Base-by-base conservation (phyloP, 116 monocot species). In the Cymodocea nodosa region DNA sequence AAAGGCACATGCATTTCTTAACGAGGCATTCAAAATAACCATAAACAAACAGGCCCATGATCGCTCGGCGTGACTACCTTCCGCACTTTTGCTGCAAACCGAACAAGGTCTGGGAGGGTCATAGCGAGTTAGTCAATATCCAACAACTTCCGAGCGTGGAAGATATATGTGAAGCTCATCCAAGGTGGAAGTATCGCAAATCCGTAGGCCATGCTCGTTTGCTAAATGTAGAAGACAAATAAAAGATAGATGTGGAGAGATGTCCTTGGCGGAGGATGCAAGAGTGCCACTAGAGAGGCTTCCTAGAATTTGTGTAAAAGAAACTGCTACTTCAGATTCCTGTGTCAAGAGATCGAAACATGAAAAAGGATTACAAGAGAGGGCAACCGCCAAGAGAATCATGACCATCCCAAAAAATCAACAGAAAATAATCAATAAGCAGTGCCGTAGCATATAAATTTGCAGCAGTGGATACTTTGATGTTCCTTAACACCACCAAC, bases 221-320 rank as follows among this genome's bases (percentile, higher is more conserved):
- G 97, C 97, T 59, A 97, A 77, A 73, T 97, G 97, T 62, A 97
- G 69, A 50, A 97, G 88, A 40, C 97, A 97, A 36, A 97, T 97
- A 71, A 97, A 90, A 36, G 74, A 83, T 2, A 97, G 75, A 68
- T 97, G 91, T 15, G 91, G 83, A 0, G 91, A 83, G 30, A 91
- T 70, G 62, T 88, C 97, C 50, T 73, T 73, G 1, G 66, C 34
- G 39, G 76, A 23, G 22, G 71, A 71, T 19, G 35, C 34, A 4
- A 64, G 50, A 49, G 61, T 64, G 4, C 72, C 68, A 20, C 70
- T 75, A 52, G 81, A 56, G 55, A 88, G 76, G 35, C 63, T 39
- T 11, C 57, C 64, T 70, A 90, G 50, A 2, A 97, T 74, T 35
- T 85, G 70, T 34, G 57, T 82, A 39, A 97, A 74, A 7, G 87